Percentiles rank a stretch among this genome's conserved stretches.
Evolutionary conservation across 345 rosid species (phyloP).

Genomic region (Rhodamnia rubescens): DNA sequence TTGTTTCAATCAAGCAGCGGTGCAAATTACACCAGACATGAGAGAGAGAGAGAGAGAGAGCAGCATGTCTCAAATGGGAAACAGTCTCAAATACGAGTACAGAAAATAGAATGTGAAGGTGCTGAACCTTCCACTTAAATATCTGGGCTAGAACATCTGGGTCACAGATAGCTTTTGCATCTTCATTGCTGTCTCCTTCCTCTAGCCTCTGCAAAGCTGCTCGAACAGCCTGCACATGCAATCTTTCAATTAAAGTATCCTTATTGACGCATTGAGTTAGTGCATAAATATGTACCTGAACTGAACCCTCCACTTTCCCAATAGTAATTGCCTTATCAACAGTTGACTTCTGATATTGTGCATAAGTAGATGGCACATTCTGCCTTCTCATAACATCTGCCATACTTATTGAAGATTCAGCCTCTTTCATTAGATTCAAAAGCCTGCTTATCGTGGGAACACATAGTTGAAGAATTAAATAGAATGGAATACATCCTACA

Average conservation of each 20-base stretch:
- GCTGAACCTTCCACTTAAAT: no score
- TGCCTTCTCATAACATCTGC: conserved; percentile 33
- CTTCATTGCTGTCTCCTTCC: conserved; percentile 53
- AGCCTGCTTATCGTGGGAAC: conserved; percentile 34
- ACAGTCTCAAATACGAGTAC: not conserved
- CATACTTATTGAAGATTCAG: conserved; percentile 43
- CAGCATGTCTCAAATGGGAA: not conserved
- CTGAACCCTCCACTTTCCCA: conserved; percentile 74
- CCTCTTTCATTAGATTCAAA: conserved; percentile 34
- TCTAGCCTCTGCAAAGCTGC: conserved; percentile 63
- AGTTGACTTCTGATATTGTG: conserved; percentile 23
- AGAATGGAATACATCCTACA: not conserved
- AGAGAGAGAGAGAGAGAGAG: no score
- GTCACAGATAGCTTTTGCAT: conserved; percentile 81
- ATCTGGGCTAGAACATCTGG: conserved; percentile 16
- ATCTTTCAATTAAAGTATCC: not conserved
- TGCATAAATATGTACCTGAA: conserved; percentile 40
- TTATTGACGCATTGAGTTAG: not conserved
- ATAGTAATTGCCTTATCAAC: conserved; percentile 53
- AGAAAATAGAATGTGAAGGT: no score
- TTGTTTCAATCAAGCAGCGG: not conserved
- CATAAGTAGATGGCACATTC: conserved; percentile 38
- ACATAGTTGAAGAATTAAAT: not conserved
- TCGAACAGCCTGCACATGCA: conserved; percentile 48
- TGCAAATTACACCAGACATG: not conserved